Base-by-base conservation (phyloP, 192 early-diverging fungal genomes). In the Podila verticillata region DNA sequence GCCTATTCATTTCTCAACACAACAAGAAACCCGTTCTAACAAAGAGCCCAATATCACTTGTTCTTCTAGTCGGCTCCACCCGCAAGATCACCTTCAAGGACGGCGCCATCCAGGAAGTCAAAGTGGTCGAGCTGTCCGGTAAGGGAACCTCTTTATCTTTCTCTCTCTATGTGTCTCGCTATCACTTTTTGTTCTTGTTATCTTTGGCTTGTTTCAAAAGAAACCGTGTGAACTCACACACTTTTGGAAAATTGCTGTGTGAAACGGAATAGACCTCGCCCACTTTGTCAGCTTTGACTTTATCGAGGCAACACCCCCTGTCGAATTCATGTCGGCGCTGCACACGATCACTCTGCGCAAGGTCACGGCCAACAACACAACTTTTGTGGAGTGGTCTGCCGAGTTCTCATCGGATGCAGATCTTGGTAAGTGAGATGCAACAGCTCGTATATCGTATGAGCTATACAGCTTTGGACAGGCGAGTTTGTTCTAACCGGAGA, bases 311-410 rank as follows among this genome's bases (percentile, higher is more conserved):
- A 69, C 82, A 39, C 89, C 89, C 2, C 73, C 89, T 12, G 82
- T 87, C 5, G 58, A 56, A n/a, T 82, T 84, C 70, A 81, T 90
- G 64, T 88, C 87, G 3, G 87, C 89, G 24, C 66, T 86, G 62
- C 86, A 90, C 72, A 86, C 86, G 2, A 82, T 90, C 70, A 66
- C 70, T 26, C 75, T 85, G 49, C 74, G 74, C 59, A 72, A 75
- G 10, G 87, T 90, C 31, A 82, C 89, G 0, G 62, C 84, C 9
- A 84, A 87, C 66, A 73, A 90, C 74, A 78, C 86, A 0, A 77
- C 89, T n/a, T 88, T 84, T 82, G 89, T 90, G 39, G 82, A 85
- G 66, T 90, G 89, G 89, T 65, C 83, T n/a, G 85, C 85, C 69
- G 86, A 86, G 56, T 90, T 86, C 32, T 86, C 84, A 47, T 83